phyloP scores from a whole-genome alignment of 148 eudicot genomes.

The Camellia japonica region DNA sequence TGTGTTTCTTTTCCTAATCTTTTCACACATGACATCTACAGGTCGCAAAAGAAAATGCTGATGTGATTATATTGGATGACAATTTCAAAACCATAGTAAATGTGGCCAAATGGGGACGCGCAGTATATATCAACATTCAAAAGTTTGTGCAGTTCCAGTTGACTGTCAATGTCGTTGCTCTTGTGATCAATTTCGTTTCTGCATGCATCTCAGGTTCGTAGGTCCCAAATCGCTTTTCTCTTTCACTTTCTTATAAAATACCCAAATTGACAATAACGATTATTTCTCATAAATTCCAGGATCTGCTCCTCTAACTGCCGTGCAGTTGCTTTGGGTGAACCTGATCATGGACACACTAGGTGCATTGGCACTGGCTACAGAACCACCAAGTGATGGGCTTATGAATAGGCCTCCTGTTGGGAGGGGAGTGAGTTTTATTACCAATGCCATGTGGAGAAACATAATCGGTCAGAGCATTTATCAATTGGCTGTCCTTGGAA shows the following conservation, averaged over 20 bases:
- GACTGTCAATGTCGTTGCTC: conserved; percentile 89
- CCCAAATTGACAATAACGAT: background rate
- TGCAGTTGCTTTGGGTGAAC: conserved; percentile 94
- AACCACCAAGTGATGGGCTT: conserved; percentile 79
- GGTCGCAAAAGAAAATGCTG: conserved; percentile 95
- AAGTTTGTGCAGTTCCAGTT: conserved; percentile 95
- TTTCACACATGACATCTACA: conserved; percentile 19
- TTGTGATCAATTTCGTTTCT: conserved; percentile 76
- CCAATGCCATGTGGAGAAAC: conserved; percentile 86
- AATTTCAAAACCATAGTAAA: conserved; percentile 81
- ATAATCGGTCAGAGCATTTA: conserved; percentile 83
- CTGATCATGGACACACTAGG: conserved; percentile 96
- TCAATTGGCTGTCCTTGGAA: conserved; percentile 63
- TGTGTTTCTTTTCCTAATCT: background rate
- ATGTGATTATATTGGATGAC: conserved; percentile 86
- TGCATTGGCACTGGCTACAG: conserved; percentile 88
- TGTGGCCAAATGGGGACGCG: conserved; percentile 93
- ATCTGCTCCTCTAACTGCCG: conserved; percentile 93
- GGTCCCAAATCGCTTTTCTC: background rate
- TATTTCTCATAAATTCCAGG: conserved; percentile 37
- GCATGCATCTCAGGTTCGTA: conserved; percentile 73
- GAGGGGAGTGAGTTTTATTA: conserved; percentile 60
- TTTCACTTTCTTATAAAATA: background rate
- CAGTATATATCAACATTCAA: conserved; percentile 89
- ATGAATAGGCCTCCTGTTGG: conserved; percentile 77